Conservation (phyloP, 2,329 filamentous ascomycete species). For the Exserohilum turcica region DNA sequence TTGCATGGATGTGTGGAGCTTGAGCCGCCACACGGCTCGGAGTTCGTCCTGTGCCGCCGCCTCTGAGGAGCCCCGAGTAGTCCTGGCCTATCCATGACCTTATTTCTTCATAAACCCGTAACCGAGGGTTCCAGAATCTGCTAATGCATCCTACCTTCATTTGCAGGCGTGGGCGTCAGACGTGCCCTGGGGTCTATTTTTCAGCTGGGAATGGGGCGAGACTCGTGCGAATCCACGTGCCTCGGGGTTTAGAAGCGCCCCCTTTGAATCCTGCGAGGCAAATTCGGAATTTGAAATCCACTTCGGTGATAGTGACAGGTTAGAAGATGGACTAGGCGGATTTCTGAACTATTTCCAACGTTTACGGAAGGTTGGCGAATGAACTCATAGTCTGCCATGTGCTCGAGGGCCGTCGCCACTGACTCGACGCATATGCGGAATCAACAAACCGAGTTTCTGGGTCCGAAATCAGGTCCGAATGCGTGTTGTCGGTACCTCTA, state of each 20-base stretch:
- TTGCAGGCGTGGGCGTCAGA: constrained; percentile 9
- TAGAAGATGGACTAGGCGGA: constrained; percentile 4
- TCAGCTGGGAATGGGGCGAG: constrained; percentile 7
- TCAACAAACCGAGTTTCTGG: constrained; percentile 14
- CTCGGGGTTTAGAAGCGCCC: constrained; percentile 8
- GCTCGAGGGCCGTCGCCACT: constrained; percentile 3
- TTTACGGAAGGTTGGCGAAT: constrained; percentile 10
- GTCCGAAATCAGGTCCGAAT: constrained; percentile 1
- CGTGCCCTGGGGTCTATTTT: constrained; percentile 4
- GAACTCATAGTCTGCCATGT: constrained; percentile 6
- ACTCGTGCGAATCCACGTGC: constrained; percentile 16
- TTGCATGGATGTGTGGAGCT: background rate
- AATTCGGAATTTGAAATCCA: constrained; percentile 5
- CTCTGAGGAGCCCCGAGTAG: constrained; percentile 3
- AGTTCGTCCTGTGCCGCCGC: constrained; percentile 7
- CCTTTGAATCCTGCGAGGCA: constrained; percentile 2
- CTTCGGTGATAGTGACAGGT: constrained; percentile 11
- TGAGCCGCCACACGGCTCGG: constrained; percentile 13
- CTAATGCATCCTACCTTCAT: constrained; percentile 4
- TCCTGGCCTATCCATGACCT: constrained; percentile 10
- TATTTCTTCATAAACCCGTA: constrained; percentile 4
- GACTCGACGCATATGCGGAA: constrained; percentile 19
- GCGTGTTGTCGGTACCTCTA: background rate
- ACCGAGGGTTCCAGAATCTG: constrained; percentile 3
- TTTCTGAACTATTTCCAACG: constrained; percentile 12